Evolutionary conservation across 2,329 filamentous ascomycete genomes (phyloP).

Genomic region (Fonsecaea multimorphosa): DNA sequence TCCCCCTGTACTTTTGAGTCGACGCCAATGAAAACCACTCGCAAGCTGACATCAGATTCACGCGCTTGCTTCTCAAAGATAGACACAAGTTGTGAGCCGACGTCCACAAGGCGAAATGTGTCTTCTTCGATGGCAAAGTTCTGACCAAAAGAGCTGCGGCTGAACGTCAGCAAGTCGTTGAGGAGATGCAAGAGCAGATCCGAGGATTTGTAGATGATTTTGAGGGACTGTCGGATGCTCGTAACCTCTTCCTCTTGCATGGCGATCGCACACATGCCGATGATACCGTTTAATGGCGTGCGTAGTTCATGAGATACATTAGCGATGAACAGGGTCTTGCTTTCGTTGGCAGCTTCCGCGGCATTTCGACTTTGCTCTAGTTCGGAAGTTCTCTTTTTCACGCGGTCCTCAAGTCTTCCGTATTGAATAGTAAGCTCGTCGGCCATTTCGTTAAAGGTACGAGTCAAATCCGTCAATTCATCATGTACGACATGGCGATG

Average conservation of each 20-base stretch:
- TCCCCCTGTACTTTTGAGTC: constrained; percentile 41
- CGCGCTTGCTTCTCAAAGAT: constrained; percentile 89
- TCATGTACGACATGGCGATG: constrained; percentile 77
- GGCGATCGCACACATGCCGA: constrained; percentile 91
- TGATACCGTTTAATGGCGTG: constrained; percentile 90
- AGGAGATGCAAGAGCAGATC: constrained; percentile 83
- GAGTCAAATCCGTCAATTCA: constrained; percentile 81
- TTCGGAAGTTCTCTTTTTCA: constrained; percentile 78
- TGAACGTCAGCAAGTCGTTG: constrained; percentile 87
- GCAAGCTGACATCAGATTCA: constrained; percentile 75
- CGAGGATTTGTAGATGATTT: constrained; percentile 84
- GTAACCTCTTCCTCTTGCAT: constrained; percentile 84
- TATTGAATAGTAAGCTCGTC: constrained; percentile 88
- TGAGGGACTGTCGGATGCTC: constrained; percentile 79
- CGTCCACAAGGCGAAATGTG: constrained; percentile 80
- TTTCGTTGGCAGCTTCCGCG: constrained; percentile 88
- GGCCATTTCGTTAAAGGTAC: constrained; percentile 89
- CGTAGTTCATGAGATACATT: constrained; percentile 88
- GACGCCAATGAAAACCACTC: constrained; percentile 69
- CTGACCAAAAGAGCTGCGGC: constrained; percentile 90
- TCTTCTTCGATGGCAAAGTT: constrained; percentile 79
- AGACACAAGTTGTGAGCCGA: constrained; percentile 77
- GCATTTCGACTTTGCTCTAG: constrained; percentile 87
- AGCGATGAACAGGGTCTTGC: constrained; percentile 95
- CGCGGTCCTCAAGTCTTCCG: constrained; percentile 78